These are phyloP conservation scores for Termitomyces bulborhizus DNA, from an alignment of 768 basidiomycete species.

Conservation along the genomic window DNA sequence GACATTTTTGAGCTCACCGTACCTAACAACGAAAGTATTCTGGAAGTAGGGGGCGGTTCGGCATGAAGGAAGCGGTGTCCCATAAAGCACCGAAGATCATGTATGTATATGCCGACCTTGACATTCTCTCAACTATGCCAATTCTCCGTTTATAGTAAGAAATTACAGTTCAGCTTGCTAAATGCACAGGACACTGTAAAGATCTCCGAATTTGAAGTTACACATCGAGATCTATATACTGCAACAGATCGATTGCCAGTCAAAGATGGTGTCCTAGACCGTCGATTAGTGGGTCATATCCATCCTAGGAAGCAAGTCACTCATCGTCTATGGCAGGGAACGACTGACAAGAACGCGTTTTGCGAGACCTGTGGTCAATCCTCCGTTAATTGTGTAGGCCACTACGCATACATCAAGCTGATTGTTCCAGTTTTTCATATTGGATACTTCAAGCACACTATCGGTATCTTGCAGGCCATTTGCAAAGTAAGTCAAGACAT, in stretches of 20 bases:
- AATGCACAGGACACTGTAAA: slow-evolving; percentile 94
- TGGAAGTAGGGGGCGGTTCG: background rate
- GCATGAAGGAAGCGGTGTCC: slow-evolving; percentile 79
- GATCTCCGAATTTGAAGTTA: slow-evolving; percentile 94
- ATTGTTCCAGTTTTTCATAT: slow-evolving; percentile 97
- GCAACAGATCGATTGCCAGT: slow-evolving; percentile 78
- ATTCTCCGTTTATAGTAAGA: slow-evolving; percentile 54
- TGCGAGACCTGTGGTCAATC: slow-evolving; percentile 95
- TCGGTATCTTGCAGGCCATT: slow-evolving; percentile 88
- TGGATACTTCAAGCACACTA: slow-evolving; percentile 95
- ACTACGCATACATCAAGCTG: slow-evolving; percentile 98
- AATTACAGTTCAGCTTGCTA: slow-evolving; percentile 92
- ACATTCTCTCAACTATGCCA: background rate
- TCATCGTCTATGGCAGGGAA: slow-evolving; percentile 53
- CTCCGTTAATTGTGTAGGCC: slow-evolving; percentile 93
- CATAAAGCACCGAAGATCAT: slow-evolving; percentile 42
- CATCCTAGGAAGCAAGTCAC: background rate
- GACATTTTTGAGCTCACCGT: no score
- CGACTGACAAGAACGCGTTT: slow-evolving; percentile 85
- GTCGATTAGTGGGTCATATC: slow-evolving; percentile 62
- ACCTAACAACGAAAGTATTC: background rate
- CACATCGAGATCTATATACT: slow-evolving; percentile 87
- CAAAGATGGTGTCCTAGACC: slow-evolving; percentile 88
- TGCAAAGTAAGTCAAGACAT: slow-evolving; percentile 68
- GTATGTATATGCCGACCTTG: slow-evolving; percentile 1